Percentiles rank a stretch among this genome's conserved stretches.
These are phyloP conservation scores for Leccinum pseudoinsigne DNA, from an alignment of 1,284 basidiomycete genomes.

Conservation along the genomic window DNA sequence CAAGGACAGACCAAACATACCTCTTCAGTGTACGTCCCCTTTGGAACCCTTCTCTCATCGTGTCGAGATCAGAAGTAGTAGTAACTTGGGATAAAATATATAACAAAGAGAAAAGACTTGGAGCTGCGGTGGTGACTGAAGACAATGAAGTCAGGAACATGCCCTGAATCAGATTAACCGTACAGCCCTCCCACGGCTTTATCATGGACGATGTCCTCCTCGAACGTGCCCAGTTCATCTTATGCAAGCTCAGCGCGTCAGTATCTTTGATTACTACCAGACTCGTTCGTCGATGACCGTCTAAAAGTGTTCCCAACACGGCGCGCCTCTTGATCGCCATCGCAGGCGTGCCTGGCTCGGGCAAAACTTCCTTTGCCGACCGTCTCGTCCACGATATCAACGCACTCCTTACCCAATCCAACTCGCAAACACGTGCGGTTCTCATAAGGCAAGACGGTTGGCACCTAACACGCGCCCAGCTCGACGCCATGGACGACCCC, in stretches of 20 bases:
- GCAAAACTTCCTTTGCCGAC: constrained; percentile 74
- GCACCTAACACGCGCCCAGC: constrained; percentile 72
- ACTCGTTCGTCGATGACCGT: not conserved
- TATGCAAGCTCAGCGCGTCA: constrained; percentile 29
- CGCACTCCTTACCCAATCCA: constrained; percentile 25
- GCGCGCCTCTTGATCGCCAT: constrained; percentile 75
- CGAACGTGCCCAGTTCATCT: constrained; percentile 26
- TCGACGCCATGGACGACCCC: constrained; percentile 70
- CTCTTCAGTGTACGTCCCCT: constrained; percentile 13
- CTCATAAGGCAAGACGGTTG: constrained; percentile 84
- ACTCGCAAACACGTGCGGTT: constrained; percentile 38
- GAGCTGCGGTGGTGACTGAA: not conserved
- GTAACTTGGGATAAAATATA: not conserved
- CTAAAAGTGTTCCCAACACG: constrained; percentile 9
- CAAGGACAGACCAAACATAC: constrained; percentile 5
- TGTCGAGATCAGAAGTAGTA: not conserved
- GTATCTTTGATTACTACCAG: not conserved
- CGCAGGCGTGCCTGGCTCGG: constrained; percentile 80
- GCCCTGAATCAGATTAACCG: no score
- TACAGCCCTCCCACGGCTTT: no score
- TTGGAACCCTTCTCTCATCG: not conserved
- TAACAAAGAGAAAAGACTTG: not conserved
- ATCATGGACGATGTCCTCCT: constrained; percentile 34
- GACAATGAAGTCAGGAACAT: not conserved
- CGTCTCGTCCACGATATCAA: constrained; percentile 44